Percentiles rank a stretch among this genome's conserved stretches.
These are phyloP conservation scores for Tilletia horrida DNA, from an alignment of 1,284 basidiomycete genomes.

Conservation along the genomic window DNA sequence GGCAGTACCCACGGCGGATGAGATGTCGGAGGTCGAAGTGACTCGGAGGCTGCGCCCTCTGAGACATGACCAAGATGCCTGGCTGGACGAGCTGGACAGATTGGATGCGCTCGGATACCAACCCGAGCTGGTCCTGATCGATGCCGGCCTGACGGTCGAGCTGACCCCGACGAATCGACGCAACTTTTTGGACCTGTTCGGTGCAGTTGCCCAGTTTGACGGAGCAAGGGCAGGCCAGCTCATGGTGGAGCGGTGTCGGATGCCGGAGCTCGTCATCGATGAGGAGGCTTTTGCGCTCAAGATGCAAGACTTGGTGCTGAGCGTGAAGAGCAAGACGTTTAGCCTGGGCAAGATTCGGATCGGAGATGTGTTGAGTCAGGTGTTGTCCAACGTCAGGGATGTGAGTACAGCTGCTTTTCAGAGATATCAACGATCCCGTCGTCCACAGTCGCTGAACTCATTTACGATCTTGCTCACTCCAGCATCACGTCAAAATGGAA, in stretches of 20 bases:
- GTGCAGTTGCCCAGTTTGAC: conserved; percentile 91
- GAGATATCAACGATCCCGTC: not conserved
- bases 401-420: not conserved
- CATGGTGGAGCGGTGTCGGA: conserved; percentile 93
- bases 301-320: conserved; percentile 91
- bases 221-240: conserved; percentile 89
- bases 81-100: conserved; percentile 68
- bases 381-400: conserved; percentile 75
- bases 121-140: conserved; percentile 92
- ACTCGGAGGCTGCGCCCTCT: conserved; percentile 68
- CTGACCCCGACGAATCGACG: conserved; percentile 74
- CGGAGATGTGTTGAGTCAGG: conserved; percentile 83
- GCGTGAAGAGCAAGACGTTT: conserved; percentile 93
- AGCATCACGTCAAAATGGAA: conserved; percentile 97
- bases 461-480: not conserved
- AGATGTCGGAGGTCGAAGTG: conserved; percentile 58
- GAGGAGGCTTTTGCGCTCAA: conserved; percentile 91
- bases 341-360: conserved; percentile 93
- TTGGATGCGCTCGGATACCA: conserved; percentile 74
- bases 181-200: conserved; percentile 96
- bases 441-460: not conserved
- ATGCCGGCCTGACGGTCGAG: conserved; percentile 88
- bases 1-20: conserved; percentile 60
- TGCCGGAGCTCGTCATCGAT: conserved; percentile 84
- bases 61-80: conserved; percentile 62